These are phyloP conservation scores for Phytomonas sp. DNA, from an alignment of 208 protist species.

Conservation along the genomic window DNA sequence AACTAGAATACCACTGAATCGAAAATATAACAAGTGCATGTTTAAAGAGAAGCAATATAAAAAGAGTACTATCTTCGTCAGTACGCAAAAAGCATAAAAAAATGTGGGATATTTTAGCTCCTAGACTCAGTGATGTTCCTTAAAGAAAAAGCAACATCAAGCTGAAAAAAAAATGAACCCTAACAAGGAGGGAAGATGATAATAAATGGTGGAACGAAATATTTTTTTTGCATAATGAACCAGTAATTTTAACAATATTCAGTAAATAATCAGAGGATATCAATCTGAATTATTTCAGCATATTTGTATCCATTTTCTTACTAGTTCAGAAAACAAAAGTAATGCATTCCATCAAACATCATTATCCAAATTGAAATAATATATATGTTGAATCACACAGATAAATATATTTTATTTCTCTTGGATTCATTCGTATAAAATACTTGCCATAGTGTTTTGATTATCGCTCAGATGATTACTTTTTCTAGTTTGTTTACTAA, in stretches of 20 bases:
- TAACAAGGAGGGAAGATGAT: background rate
- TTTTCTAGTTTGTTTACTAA: background rate
- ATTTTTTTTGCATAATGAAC: background rate
- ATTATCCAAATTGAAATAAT: background rate
- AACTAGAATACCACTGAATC: background rate
- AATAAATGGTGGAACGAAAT: background rate
- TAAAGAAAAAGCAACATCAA: background rate
- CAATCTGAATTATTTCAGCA: background rate
- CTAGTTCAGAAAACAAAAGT: background rate
- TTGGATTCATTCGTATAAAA: background rate
- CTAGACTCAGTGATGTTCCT: background rate
- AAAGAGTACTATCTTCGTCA: slow-evolving; percentile 3
- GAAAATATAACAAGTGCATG: background rate
- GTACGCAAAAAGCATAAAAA: background rate
- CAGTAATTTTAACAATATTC: background rate
- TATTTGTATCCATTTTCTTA: background rate
- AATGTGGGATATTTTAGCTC: background rate
- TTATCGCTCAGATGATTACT: background rate
- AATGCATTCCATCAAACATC: background rate
- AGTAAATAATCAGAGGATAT: background rate
- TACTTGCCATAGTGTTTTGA: background rate
- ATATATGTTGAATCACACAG: background rate
- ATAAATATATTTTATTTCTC: background rate
- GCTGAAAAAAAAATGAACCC: slow-evolving; percentile 6
- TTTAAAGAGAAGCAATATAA: background rate